Evolutionary conservation across 1,284 basidiomycete genomes (phyloP).

Genomic region (Tilletia horrida): DNA sequence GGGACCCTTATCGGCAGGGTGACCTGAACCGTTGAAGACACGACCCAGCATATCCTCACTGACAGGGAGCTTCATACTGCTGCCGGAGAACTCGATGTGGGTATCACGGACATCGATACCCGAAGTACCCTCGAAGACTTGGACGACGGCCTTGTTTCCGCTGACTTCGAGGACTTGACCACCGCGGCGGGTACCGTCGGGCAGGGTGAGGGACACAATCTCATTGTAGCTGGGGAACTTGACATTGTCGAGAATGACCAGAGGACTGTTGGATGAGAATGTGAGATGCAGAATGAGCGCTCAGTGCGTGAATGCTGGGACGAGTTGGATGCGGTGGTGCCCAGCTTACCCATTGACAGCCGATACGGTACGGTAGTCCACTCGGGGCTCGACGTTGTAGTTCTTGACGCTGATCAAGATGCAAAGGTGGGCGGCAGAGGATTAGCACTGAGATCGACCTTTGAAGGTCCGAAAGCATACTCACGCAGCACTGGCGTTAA

Average conservation of each 20-base stretch:
- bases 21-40: conserved; percentile 98
- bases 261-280: conserved; percentile 46
- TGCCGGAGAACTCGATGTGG: conserved; percentile 96
- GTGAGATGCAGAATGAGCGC: conserved; percentile 28
- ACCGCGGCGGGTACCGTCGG: conserved; percentile 89
- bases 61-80: conserved; percentile 97
- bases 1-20: conserved; percentile 96
- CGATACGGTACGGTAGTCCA: conserved; percentile 92
- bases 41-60: conserved; percentile 99
- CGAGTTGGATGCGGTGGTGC: no score
- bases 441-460: neutral
- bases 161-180: conserved; percentile 98
- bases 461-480: neutral
- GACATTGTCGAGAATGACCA: conserved; percentile 97
- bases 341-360: conserved; percentile 83
- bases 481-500: conserved; percentile 77
- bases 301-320: conserved; percentile 22
- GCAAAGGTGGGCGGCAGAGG: neutral
- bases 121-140: conserved; percentile 94
- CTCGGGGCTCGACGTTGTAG: conserved; percentile 70
- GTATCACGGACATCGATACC: conserved; percentile 97
- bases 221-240: conserved; percentile 99
- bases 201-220: conserved; percentile 92
- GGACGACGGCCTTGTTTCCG: conserved; percentile 98
- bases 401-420: conserved; percentile 52